Conservation (phyloP, 108 stramenopile genomes). For the Cyclotella distinguenda region DNA sequence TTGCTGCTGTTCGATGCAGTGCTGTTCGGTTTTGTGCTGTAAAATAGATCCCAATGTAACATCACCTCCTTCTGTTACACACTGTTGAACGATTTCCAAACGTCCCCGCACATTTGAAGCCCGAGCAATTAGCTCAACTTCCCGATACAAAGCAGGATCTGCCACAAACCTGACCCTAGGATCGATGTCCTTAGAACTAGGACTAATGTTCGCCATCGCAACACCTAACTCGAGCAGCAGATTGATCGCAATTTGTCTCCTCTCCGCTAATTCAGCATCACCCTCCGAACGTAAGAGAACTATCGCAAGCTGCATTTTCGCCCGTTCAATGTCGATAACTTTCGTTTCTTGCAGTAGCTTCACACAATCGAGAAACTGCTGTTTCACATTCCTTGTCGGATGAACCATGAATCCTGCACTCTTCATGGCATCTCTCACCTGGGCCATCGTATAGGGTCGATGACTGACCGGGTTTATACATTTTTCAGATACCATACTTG, state of each 20-base stretch:
- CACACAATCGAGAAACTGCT: conserved; percentile 95
- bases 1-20: conserved; percentile 20
- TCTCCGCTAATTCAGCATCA: conserved; percentile 28
- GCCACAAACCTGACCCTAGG: conserved; percentile 46
- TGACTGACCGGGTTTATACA: conserved; percentile 87
- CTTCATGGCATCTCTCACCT: conserved; percentile 83
- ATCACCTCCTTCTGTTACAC: conserved; percentile 70
- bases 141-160: conserved; percentile 84
- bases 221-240: conserved; percentile 26
- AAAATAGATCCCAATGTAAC: conserved; percentile 55
- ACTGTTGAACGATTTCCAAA: conserved; percentile 79
- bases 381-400: conserved; percentile 87
- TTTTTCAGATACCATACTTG: conserved; percentile 90
- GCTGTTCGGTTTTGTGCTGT: conserved; percentile 22
- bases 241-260: conserved; percentile 14
- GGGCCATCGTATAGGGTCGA: conserved; percentile 88
- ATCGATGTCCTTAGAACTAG: not conserved
- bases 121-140: conserved; percentile 58
- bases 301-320: conserved; percentile 91
- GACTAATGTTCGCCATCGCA: conserved; percentile 14
- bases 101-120: conserved; percentile 35
- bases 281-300: conserved; percentile 28
- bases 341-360: conserved; percentile 68
- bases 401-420: conserved; percentile 88
- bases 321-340: conserved; percentile 92